Conservation (phyloP, 1,284 basidiomycete species). For the Rhizoctonia solani region DNA sequence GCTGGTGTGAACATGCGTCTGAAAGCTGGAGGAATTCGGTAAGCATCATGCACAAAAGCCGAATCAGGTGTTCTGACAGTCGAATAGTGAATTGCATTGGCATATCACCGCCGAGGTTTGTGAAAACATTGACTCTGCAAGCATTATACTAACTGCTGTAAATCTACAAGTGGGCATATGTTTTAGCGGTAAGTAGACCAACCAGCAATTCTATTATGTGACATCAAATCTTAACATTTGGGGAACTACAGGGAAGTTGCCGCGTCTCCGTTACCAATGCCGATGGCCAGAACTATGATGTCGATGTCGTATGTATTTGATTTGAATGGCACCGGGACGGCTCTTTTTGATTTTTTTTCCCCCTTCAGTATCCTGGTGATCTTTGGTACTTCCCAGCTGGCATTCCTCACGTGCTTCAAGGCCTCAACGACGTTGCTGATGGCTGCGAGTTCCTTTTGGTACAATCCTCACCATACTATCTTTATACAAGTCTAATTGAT, state of each 20-base stretch:
- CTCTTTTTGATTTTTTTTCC: not conserved
- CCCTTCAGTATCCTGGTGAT: conserved; percentile 34
- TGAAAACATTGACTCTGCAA: not conserved
- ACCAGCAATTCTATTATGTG: not conserved
- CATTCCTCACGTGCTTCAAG: conserved; percentile 67
- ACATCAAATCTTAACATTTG: not conserved
- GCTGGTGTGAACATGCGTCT: conserved; percentile 73
- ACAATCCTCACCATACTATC: conserved; percentile 41
- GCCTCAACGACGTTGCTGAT: conserved; percentile 57
- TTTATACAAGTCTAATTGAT: conserved; percentile 10
- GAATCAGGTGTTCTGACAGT: not conserved
- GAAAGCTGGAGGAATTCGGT: conserved; percentile 66
- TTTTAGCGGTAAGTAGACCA: conserved; percentile 51
- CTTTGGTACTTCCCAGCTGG: conserved; percentile 70
- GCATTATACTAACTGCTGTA: not conserved
- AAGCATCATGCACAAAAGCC: conserved; percentile 35
- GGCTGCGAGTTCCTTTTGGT: conserved; percentile 74
- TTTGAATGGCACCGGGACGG: too few species aligned
- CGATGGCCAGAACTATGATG: conserved; percentile 64
- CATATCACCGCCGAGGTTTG: conserved; percentile 38
- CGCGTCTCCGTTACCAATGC: conserved; percentile 65
- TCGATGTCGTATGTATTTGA: conserved; percentile 54
- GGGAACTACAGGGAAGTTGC: conserved; percentile 56
- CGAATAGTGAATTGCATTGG: conserved; percentile 39
- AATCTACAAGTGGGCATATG: conserved; percentile 64